Base-by-base conservation (phyloP, 306 rosid species). In the Vicia faba region DNA sequence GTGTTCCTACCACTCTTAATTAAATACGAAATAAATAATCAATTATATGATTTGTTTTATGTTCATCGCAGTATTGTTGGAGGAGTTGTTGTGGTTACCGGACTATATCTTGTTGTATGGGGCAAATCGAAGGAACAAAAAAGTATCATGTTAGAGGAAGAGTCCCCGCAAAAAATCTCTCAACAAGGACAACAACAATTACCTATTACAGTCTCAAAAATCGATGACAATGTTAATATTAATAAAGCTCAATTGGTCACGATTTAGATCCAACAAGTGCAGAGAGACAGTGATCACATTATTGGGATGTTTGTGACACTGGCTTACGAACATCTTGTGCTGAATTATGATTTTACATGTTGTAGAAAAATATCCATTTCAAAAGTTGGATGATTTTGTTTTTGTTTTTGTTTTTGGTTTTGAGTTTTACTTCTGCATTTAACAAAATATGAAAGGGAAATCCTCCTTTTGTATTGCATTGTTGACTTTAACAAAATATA, bases 51-150 rank as follows among this genome's bases (percentile, higher is more conserved):
- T 59, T 69, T 69, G 16, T 25, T 54, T 54, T 51, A 5, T 64
- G 64, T 31, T n/a, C 18, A 16, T 13, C 14, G 2, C 36, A 79
- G 83, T 23, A 43, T 74, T 20, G 56, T 79, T 50, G 83, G 80
- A 65, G 80, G 80, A 64, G 74, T 58, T 0, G 50, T 79, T 0
- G 83, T 79, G 62, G 74, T 75, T 11, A 44, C 11, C 16, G 83
- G 80, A 25, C 77, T 74, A 5, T 79, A 79, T 38, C 62, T 79
- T 10, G 83, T 79, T 23, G 83, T 69, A 5, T 79, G 83, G 83
- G 83, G 80, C 0, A 79, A 79, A 70, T 46, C 80, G 4, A 79
- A 75, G 43, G 83, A 79, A 16, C 48, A 66, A 2, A 75, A 69
- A 28, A 7, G 15, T 28, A 0, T 8, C n/a, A 63, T 46, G 44